These are phyloP conservation scores for Fusarium nisikadoi DNA, from an alignment of 2,329 filamentous ascomycete genomes.

Conservation along the genomic window DNA sequence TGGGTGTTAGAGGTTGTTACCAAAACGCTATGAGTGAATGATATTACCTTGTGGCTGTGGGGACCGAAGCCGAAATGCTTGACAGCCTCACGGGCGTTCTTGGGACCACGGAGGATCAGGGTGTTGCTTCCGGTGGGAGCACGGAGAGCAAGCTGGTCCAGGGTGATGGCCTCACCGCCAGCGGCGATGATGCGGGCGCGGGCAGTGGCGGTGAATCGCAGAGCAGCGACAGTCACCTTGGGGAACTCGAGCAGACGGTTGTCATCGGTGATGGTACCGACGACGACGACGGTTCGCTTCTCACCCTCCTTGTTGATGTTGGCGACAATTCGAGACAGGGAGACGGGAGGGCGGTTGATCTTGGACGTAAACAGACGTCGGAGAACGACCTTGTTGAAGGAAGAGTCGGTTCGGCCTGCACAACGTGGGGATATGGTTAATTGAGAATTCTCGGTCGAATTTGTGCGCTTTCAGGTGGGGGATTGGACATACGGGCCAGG, in stretches of 20 bases:
- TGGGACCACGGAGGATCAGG: conserved; percentile 94
- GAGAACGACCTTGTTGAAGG: conserved; percentile 99
- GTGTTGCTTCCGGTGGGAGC: conserved; percentile 97
- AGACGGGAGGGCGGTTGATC: conserved; percentile 97
- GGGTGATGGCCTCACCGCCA: conserved; percentile 92
- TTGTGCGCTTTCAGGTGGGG: not conserved
- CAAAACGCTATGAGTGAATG: not conserved
- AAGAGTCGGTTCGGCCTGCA: conserved; percentile 90
- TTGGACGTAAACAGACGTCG: conserved; percentile 98
- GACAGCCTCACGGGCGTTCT: conserved; percentile 96
- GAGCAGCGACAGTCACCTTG: conserved; percentile 92
- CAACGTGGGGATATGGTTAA: conserved; percentile 12
- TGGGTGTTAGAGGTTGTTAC: conserved; percentile 47
- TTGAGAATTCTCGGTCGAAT: not conserved
- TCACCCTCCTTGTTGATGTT: conserved; percentile 73
- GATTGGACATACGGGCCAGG: conserved; percentile 83
- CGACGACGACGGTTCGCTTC: conserved; percentile 90
- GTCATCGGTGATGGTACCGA: conserved; percentile 97
- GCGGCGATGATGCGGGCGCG: conserved; percentile 93
- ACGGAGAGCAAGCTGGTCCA: conserved; percentile 96
- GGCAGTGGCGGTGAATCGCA: conserved; percentile 96
- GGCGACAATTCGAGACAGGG: conserved; percentile 86
- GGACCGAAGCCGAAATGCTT: conserved; percentile 99
- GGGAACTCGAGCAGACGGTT: conserved; percentile 91
- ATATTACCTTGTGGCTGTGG: conserved; percentile 91